These are phyloP conservation scores for Starmerella gropengiesseri DNA, from an alignment of 805 yeast genomes.

Conservation along the genomic window DNA sequence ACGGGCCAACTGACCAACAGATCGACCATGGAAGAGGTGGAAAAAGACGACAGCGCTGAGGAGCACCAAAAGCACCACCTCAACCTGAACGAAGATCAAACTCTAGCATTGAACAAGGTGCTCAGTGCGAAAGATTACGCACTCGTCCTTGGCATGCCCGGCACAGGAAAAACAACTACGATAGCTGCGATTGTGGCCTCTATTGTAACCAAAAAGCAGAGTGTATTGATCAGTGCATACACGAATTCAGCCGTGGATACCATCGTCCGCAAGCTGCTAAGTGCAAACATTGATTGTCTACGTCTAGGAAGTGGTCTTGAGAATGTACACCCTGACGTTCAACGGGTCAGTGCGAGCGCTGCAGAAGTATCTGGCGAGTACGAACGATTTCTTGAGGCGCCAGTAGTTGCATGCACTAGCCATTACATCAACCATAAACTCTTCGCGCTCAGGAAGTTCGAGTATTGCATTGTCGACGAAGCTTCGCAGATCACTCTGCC, in stretches of 20 bases:
- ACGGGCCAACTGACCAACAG: too few relatives aligned
- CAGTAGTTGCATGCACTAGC: conserved; percentile 82
- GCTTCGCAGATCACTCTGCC: conserved; percentile 95
- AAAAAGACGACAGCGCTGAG: too few relatives aligned
- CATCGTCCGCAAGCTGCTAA: conserved; percentile 60
- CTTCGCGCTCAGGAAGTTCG: conserved; percentile 54
- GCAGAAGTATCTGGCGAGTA: conserved; percentile 2
- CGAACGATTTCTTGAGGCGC: conserved; percentile 36
- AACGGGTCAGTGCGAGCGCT: conserved; percentile 29
- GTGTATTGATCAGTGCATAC: conserved; percentile 70
- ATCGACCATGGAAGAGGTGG: too few relatives aligned
- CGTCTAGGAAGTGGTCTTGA: conserved; percentile 47
- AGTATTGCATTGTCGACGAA: conserved; percentile 90
- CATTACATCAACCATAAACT: conserved; percentile 59
- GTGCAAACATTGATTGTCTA: conserved; percentile 40
- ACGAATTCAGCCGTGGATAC: conserved; percentile 97
- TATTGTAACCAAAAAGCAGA: conserved; percentile 48
- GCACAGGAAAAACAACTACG: conserved; percentile 90
- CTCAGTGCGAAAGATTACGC: conserved; percentile 62
- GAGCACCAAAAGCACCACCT: not conserved
- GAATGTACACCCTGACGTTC: conserved; percentile 49
- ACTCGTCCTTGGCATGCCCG: conserved; percentile 92
- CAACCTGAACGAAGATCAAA: conserved; percentile 60
- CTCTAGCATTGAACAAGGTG: conserved; percentile 53
- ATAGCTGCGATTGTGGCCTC: conserved; percentile 62